Conservation (phyloP, 2,329 filamentous ascomycete species). For the Ambrosiella xylebori region DNA sequence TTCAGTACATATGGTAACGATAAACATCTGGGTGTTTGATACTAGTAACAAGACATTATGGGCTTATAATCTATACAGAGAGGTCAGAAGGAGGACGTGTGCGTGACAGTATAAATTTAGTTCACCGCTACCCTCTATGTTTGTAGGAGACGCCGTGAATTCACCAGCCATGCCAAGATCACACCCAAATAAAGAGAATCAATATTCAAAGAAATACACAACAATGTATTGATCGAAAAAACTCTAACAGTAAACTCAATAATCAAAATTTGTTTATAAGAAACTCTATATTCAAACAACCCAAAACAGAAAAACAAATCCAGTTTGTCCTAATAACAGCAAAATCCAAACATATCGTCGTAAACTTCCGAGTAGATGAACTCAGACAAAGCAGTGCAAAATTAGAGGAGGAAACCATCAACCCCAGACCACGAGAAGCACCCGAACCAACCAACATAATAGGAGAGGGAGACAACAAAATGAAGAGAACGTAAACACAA, state of each 20-base stretch:
- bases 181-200: neutral
- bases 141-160: neutral
- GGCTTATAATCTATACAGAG: no score
- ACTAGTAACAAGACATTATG: no score
- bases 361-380: neutral
- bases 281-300: neutral
- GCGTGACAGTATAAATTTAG: no score
- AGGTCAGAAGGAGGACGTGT: no score
- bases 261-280: neutral
- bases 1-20: no score
- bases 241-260: neutral
- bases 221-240: slow-evolving; percentile 9
- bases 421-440: neutral
- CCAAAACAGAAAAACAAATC: neutral
- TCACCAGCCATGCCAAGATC: neutral
- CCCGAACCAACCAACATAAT: neutral
- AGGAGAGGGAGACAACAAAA: neutral
- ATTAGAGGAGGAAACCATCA: neutral
- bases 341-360: neutral
- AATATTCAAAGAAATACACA: slow-evolving; percentile 5
- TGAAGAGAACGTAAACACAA: neutral
- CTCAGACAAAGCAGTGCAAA: neutral
- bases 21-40: no score
- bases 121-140: no score
- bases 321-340: neutral